Evolutionary conservation across 2,329 filamentous ascomycete genomes (phyloP), one percentile per base, ranked within the genome.

Genomic region (Cladosporium sphaerospermum): DNA sequence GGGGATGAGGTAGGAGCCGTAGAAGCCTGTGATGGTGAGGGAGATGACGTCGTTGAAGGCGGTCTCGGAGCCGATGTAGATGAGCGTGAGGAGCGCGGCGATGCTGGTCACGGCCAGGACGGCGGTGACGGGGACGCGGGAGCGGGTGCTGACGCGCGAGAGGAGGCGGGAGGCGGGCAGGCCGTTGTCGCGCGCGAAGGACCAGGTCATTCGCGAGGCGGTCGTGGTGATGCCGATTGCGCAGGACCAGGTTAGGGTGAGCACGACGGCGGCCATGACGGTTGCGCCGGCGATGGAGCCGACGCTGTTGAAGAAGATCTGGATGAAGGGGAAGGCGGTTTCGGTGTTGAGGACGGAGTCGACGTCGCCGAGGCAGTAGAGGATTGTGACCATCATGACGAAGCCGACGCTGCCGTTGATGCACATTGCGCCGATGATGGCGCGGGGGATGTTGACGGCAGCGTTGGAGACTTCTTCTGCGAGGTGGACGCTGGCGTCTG

Each of bases 391-490:
- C 18, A 73, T 60, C 63, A 74, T 75, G 43, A 71, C 55, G 54
- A 79, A 73, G 2, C 75, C 77, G 8, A 78, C 63, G 2, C 61
- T 59, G 2, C 75, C 76, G 53, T 78, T 79, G 53, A 79, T 67
- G 13, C 74, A 48, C 46, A 75, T 71, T 3, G 71, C 73, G 47
- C 69, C 71, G 34, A 78, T 69, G 62, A 80, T 77, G 4, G 73
- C 73, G 54, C 68, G 62, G 2, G 77, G 77, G 2, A 79, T 71
- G 41, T 75, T 71, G 8, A 71, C 60, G 2, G 74, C 71, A 0
- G 77, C 74, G 45, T 77, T 70, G 44, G 71, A 67, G 28, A 79
- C 73, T 59, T 79, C 77, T 61, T 79, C 77, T 5, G 75, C 73
- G 62, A 77, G 71, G 57, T 75, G 73, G 7, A 71, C 71, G 11